Percentiles rank a stretch among this genome's conserved stretches.
These are phyloP conservation scores for Kuraishia molischiana DNA, from an alignment of 805 yeast genomes.

Conservation along the genomic window DNA sequence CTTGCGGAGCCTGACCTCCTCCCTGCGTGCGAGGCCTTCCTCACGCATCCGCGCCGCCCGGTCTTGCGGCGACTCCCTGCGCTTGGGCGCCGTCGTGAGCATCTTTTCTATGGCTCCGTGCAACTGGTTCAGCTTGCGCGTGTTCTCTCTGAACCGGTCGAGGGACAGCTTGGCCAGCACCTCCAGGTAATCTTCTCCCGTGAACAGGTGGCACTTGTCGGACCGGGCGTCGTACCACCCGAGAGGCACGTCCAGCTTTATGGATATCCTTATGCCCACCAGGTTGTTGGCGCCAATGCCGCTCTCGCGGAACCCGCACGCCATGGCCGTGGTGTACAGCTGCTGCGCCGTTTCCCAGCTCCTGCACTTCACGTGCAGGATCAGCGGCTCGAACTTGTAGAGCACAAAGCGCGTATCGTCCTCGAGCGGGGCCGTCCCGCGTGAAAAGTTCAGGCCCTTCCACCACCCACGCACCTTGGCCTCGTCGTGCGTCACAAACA, in stretches of 20 bases:
- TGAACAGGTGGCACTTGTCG: constrained; percentile 30
- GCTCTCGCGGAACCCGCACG: constrained; percentile 78
- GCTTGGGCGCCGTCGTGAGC: constrained; percentile 6
- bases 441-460: constrained; percentile 14
- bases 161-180: constrained; percentile 43
- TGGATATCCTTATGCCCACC: constrained; percentile 71
- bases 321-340: constrained; percentile 64
- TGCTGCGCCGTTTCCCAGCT: constrained; percentile 45
- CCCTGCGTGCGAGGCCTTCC: constrained; percentile 37
- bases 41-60: constrained; percentile 40
- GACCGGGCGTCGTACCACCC: constrained; percentile 36
- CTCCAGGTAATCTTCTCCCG: constrained; percentile 38
- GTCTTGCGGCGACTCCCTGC: constrained; percentile 44
- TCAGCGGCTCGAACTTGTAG: constrained; percentile 79
- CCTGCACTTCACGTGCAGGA: constrained; percentile 75
- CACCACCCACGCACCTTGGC: constrained; percentile 40
- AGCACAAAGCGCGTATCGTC: constrained; percentile 43
- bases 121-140: constrained; percentile 40
- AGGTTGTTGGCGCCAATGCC: constrained; percentile 75
- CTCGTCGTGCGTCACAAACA: constrained; percentile 66
- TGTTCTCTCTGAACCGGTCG: constrained; percentile 61
- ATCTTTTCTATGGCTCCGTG: constrained; percentile 29
- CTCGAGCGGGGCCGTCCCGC: not conserved
- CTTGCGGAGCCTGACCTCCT: not conserved
- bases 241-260: constrained; percentile 68